Percentiles rank a stretch among this genome's conserved stretches.
These are phyloP conservation scores for Xanthoconium stramineum DNA, from an alignment of 768 basidiomycete genomes.

Conservation along the genomic window DNA sequence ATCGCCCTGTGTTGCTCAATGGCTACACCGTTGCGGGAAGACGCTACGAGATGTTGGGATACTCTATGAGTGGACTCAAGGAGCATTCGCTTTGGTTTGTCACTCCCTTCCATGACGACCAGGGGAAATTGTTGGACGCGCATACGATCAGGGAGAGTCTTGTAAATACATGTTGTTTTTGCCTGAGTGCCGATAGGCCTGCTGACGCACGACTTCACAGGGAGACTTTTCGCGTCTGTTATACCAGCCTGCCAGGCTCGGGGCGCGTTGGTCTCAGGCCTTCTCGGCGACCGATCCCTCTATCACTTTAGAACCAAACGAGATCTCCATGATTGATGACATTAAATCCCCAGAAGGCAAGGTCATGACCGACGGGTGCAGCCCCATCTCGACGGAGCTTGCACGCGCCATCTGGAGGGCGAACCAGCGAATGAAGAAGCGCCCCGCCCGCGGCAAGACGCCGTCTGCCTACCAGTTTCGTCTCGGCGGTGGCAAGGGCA, in stretches of 20 bases:
- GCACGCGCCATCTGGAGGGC: conserved; percentile 35
- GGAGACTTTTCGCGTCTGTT: conserved; percentile 39
- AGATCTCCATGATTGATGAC: conserved; percentile 35
- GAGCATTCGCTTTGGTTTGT: conserved; percentile 51
- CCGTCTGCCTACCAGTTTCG: conserved; percentile 47
- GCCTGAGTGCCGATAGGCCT: background rate
- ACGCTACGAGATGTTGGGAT: conserved; percentile 45
- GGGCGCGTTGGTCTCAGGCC: conserved; percentile 53
- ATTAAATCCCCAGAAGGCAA: conserved; percentile 24
- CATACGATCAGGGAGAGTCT: conserved; percentile 31
- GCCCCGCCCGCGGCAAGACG: conserved; percentile 9
- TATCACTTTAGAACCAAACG: conserved; percentile 32
- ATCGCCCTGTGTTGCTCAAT: conserved; percentile 30
- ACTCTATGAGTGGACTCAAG: conserved; percentile 51
- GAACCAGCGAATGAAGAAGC: conserved; percentile 30
- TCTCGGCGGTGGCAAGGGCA: conserved; percentile 46
- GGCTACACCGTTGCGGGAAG: conserved; percentile 44
- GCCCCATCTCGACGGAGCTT: conserved; percentile 41
- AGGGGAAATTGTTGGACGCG: conserved; percentile 25
- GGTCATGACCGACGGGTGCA: conserved; percentile 53
- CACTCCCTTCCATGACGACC: conserved; percentile 35
- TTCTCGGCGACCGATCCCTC: conserved; percentile 52
- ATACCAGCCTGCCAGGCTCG: conserved; percentile 45
- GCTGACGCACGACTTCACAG: conserved; percentile 21
- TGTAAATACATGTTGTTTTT: conserved; percentile 19